These are phyloP conservation scores for Penicillium simplicissimum DNA, from an alignment of 495 filamentous ascomycete species.

Conservation along the genomic window DNA sequence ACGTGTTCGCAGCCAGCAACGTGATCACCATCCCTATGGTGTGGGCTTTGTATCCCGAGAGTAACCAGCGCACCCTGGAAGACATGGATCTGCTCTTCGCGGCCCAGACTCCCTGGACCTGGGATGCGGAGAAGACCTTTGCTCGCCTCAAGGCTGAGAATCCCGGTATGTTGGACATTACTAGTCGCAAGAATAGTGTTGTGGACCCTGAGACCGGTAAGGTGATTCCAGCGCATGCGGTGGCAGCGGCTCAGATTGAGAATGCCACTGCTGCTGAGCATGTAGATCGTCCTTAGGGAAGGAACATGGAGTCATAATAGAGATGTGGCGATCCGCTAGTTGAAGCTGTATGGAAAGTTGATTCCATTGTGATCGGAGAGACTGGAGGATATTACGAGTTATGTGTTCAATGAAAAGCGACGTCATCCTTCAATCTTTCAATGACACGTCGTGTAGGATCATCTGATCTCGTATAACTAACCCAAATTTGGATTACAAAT, in stretches of 20 bases:
- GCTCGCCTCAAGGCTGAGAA: conserved; percentile 55
- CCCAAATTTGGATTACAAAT: not conserved
- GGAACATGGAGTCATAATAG: not conserved
- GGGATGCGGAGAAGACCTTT: conserved; percentile 65
- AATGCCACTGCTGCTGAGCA: conserved; percentile 25
- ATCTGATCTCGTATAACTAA: not conserved
- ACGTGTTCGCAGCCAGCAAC: conserved; percentile 66
- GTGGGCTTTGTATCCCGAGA: conserved; percentile 70
- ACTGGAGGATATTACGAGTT: not conserved
- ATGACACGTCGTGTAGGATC: not conserved
- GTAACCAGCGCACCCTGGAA: conserved; percentile 66
- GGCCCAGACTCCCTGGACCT: conserved; percentile 56
- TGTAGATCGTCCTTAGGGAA: conserved; percentile 26
- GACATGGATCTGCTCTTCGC: conserved; percentile 71
- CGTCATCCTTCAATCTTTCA: not conserved
- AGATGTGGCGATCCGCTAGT: not conserved
- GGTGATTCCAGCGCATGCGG: conserved; percentile 18
- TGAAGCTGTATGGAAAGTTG: not conserved
- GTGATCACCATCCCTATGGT: conserved; percentile 64
- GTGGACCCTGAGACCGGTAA: conserved; percentile 50
- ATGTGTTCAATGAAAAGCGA: conserved; percentile 3
- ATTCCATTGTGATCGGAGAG: not conserved
- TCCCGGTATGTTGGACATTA: conserved; percentile 46
- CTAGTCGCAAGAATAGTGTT: conserved; percentile 47
- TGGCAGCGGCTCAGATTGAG: conserved; percentile 20